A percentile compares a stretch with the other conserved stretches of the same genome.
phyloP scores from a whole-genome alignment of 352 stramenopile species.

The Albugo candida region DNA sequence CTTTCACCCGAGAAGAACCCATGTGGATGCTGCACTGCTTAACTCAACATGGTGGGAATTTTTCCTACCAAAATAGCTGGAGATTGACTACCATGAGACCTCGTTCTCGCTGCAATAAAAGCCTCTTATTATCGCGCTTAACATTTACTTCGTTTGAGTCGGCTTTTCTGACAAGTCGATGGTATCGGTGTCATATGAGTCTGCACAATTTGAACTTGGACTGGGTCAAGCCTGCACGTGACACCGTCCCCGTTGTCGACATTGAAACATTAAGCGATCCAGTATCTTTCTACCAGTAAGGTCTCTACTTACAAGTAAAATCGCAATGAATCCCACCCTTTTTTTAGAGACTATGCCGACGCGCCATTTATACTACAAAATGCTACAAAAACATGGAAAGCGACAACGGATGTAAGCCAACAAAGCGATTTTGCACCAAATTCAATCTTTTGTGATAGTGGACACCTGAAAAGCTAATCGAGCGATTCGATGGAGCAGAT shows the following conservation, averaged over 20 bases:
- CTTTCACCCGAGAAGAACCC: slow-evolving; percentile 57
- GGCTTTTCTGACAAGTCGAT: slow-evolving; percentile 75
- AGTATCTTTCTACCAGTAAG: slow-evolving; percentile 51
- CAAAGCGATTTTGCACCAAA: background rate
- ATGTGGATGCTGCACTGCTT: slow-evolving; percentile 72
- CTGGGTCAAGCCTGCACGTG: slow-evolving; percentile 18
- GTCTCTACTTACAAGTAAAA: background rate
- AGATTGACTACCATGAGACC: slow-evolving; percentile 68
- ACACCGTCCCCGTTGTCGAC: slow-evolving; percentile 5
- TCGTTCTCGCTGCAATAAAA: no score
- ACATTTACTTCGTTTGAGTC: slow-evolving; percentile 30
- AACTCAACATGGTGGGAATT: slow-evolving; percentile 41
- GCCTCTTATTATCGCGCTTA: slow-evolving; percentile 10
- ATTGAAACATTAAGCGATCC: slow-evolving; percentile 21
- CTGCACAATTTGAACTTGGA: slow-evolving; percentile 23
- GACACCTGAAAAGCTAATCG: slow-evolving; percentile 42
- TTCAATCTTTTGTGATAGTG: slow-evolving; percentile 18
- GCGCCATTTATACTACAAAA: slow-evolving; percentile 56
- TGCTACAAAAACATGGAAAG: slow-evolving; percentile 49
- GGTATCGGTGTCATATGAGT: slow-evolving; percentile 60
- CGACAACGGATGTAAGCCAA: slow-evolving; percentile 26
- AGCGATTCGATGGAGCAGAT: slow-evolving; percentile 16
- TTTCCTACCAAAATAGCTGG: slow-evolving; percentile 43
- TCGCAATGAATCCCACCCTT: background rate
- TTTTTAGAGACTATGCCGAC: slow-evolving; percentile 33